Conservation (phyloP, 2,329 filamentous ascomycete species). For the Aspergillus sclerotialis region DNA sequence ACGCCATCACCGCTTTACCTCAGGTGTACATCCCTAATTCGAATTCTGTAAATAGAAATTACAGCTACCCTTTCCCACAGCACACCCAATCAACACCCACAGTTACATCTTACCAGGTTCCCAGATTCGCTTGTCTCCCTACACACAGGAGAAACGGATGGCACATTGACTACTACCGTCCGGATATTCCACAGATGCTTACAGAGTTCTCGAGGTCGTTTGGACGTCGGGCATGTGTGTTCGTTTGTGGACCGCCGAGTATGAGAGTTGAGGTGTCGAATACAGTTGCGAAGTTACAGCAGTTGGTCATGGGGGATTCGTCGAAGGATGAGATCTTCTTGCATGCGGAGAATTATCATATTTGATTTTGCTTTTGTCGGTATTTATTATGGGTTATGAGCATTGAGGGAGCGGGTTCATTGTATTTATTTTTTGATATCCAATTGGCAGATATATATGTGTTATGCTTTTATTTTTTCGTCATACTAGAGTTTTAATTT, state of each 20-base stretch:
- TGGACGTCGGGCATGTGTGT: conserved; percentile 76
- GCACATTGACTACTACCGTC: conserved; percentile 87
- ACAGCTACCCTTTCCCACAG: conserved; percentile 1
- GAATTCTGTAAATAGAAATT: conserved; percentile 12
- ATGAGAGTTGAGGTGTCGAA: conserved; percentile 87
- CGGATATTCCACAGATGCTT: conserved; percentile 80
- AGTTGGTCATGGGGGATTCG: conserved; percentile 71
- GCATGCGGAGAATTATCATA: conserved; percentile 90
- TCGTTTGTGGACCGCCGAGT: conserved; percentile 80
- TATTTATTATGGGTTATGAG: conserved; percentile 1
- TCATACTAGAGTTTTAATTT: too few species aligned
- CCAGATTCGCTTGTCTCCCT: conserved; percentile 79
- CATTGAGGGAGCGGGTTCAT: not conserved
- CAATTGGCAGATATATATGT: too few species aligned
- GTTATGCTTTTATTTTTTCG: too few species aligned
- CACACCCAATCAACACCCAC: conserved; percentile 7
- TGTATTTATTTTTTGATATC: conserved; percentile 9
- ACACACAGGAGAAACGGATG: conserved; percentile 60
- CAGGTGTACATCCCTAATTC: conserved; percentile 33
- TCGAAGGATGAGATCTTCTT: conserved; percentile 83
- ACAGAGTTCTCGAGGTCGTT: conserved; percentile 75
- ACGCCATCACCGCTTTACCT: conserved; percentile 75
- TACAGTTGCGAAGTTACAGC: conserved; percentile 75
- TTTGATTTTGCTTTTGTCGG: conserved; percentile 44
- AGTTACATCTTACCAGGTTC: conserved; percentile 78